These are phyloP conservation scores for Schizothecium vesticola DNA, from an alignment of 495 filamentous ascomycete species.

Conservation along the genomic window DNA sequence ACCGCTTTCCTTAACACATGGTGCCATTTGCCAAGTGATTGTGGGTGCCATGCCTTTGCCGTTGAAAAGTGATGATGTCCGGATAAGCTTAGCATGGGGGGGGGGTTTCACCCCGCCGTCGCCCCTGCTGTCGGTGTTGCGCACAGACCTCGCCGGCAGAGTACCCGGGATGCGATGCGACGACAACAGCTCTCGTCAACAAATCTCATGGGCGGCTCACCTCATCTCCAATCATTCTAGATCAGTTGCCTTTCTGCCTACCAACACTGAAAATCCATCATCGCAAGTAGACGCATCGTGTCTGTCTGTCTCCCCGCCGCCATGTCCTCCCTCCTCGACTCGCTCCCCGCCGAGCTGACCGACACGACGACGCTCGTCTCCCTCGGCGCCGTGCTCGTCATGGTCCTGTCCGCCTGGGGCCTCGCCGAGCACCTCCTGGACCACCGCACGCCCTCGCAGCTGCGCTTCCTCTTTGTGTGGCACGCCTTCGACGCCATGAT, in stretches of 20 bases:
- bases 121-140: not conserved
- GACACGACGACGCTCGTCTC: slow-evolving; percentile 51
- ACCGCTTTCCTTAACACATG: not conserved
- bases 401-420: slow-evolving; percentile 42
- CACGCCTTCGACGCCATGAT: slow-evolving; percentile 88
- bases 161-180: not conserved
- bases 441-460: slow-evolving; percentile 25
- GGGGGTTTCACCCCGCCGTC: not conserved
- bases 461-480: slow-evolving; percentile 85
- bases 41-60: not conserved
- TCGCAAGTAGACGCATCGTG: not conserved
- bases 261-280: not conserved
- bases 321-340: not conserved
- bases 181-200: not conserved
- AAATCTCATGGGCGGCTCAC: not conserved
- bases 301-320: not conserved
- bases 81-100: not conserved
- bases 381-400: slow-evolving; percentile 43
- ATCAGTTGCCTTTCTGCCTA: not conserved
- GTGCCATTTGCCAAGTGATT: not conserved
- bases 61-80: not conserved
- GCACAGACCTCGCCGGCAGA: not conserved
- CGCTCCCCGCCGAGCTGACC: slow-evolving; percentile 42
- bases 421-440: slow-evolving; percentile 42
- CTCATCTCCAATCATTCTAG: not conserved